A percentile compares a stretch with the other conserved stretches of the same genome.
Conservation (phyloP, 345 rosid species). For the Salix koriyanagi region DNA sequence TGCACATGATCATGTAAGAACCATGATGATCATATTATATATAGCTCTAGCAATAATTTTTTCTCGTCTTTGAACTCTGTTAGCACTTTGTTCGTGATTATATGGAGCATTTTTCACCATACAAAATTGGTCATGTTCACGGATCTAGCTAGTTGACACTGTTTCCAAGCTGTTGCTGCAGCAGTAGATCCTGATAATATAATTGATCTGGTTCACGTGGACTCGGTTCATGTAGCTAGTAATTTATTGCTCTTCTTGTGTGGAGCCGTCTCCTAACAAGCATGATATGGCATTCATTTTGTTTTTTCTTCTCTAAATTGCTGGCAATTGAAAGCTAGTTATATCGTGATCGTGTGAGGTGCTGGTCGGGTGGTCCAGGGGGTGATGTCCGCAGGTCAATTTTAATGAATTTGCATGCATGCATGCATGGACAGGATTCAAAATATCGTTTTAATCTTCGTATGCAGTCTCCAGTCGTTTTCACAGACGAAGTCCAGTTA, state of each 20-base stretch:
- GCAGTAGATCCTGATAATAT: too few relatives aligned
- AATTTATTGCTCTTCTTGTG: too few relatives aligned
- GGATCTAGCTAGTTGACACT: too few relatives aligned
- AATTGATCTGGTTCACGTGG: too few relatives aligned
- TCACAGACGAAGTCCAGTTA: neutral
- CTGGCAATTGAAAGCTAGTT: too few relatives aligned
- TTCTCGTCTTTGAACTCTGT: neutral
- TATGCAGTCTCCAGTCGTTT: neutral
- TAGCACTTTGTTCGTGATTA: neutral
- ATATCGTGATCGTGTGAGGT: too few relatives aligned
- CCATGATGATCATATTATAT: neutral
- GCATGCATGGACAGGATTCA: too few relatives aligned
- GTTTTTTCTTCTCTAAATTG: too few relatives aligned
- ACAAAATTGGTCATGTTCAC: too few relatives aligned
- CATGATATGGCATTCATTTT: too few relatives aligned
- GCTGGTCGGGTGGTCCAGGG: neutral
- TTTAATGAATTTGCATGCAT: neutral
- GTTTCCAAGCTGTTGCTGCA: too few relatives aligned
- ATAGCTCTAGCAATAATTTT: neutral
- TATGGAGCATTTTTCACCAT: neutral
- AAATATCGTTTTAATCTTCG: neutral
- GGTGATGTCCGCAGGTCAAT: neutral
- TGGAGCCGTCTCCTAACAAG: too few relatives aligned
- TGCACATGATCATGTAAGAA: neutral
- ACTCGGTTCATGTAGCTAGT: neutral